Base-by-base conservation (phyloP, 441 rosid species). In the Populus hybrid region DNA sequence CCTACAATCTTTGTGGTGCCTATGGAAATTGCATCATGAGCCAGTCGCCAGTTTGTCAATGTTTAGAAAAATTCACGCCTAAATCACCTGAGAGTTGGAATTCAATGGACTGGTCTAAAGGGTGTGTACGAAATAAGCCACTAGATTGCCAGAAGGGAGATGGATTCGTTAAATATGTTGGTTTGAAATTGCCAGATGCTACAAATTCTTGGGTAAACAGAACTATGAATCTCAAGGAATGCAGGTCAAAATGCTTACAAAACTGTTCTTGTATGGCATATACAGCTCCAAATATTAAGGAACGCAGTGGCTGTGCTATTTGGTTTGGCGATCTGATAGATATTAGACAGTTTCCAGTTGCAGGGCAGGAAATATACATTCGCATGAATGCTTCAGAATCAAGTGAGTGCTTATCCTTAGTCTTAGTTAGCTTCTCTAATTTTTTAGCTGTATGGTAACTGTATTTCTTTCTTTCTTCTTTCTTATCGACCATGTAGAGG, bases 321-420 rank as follows among this genome's bases (percentile, higher is more conserved):
- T 89, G 92, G 92, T 81, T 76, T 4, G 82, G 67, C 8, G 85
- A 81, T 40, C 71, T 89, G 38, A 32, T 83, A 42, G 92, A 89
- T 75, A 81, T 87, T 5, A 80, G 74, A 78, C 34, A 69, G 36
- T 75, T 72, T 38, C 23, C 59, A 1, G 69, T 10, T 4, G 71
- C 57, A 0, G 90, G 86, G 14, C 83, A 83, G 64, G 84, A 83
- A 73, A 70, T 89, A 2, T 84, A 75, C 67, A 73, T 84, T 26
- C 79, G 88, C 34, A 59, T 76, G 79, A 24, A 81, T 38, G 77
- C 74, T 28, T 82, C 85, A 0, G 81, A 77, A 26, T n/a, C 72
- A 77, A 84, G 81, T 84, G 69, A 65, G 40, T 38, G 16, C 38
- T 26, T 46, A 28, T 4, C 38, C 32, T 28, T 67, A 67, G 38